Base-by-base conservation (phyloP, 371 early-diverging fungal genomes). In the Saksenaea oblongispora region DNA sequence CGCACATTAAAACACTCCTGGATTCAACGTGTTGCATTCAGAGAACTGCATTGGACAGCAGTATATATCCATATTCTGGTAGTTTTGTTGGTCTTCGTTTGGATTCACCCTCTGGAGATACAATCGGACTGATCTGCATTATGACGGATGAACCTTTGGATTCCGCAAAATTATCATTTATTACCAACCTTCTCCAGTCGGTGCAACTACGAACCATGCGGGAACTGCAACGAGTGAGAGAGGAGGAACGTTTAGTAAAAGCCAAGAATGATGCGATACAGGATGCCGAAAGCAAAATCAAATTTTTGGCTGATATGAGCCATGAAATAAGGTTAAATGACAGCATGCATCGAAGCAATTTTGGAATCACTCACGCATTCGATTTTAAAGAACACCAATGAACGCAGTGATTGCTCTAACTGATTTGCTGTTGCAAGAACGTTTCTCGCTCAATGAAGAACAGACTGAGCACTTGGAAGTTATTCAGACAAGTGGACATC, bases 371-470 rank as follows among this genome's bases (percentile, higher is more conserved):
- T 7, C 22, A 14, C 56, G 15, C 37, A 57, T 31, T 31, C 31
- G 17, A 17, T 47, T 58, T 24, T 62, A 37, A 60, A 79, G 82
- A 67, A 86, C 83, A 14, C 86, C 86, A 10, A 86, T 86, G 86
- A 84, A 83, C 67, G 86, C 86, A 5, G 86, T 86, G 27, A 84
- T 86, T 56, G 86, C 84, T 2, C 70, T 86, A 58, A 86, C 86
- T 0, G 84, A 86, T 63, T 64, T 86, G 22, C 67, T 86, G 18
- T 63, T 86, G 26, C 78, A 74, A 64, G 86, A 86, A 63, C 73
- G 83, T 31, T 70, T 66, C 1, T 76, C 75, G 7, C 72, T 86
- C 15, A 82, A 80, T 36, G 61, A 71, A 1, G 86, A 86, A 62
- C 86, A 86, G 54, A 73, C 77, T 17, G 79, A 83, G 28, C 84